Conservation (phyloP, 176 grass and related monocot species). For the Oryza glaberrima region DNA sequence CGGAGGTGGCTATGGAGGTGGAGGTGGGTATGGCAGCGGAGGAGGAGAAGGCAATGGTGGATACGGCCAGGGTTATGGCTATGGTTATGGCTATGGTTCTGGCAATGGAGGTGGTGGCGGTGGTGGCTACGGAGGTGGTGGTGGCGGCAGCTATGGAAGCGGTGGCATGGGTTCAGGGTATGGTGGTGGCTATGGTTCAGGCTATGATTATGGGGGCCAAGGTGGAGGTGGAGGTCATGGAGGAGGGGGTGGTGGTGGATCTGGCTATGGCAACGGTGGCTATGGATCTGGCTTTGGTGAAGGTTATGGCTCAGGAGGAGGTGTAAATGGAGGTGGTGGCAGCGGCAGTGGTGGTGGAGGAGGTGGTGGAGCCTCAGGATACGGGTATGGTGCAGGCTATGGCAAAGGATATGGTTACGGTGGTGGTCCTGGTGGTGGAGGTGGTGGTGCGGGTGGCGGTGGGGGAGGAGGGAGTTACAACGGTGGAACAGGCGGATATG, state of each 20-base stretch:
- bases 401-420: neutral
- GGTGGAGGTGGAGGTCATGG: neutral
- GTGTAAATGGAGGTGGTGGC: neutral
- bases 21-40: neutral
- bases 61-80: neutral
- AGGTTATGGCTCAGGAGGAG: neutral
- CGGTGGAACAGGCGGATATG: neutral
- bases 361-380: neutral
- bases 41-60: neutral
- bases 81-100: neutral
- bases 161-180: neutral
- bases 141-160: neutral
- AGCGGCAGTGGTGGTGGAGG: neutral
- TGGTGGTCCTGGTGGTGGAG: neutral
- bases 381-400: neutral
- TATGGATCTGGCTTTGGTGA: neutral
- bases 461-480: neutral
- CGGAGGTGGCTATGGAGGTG: neutral
- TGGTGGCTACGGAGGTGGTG: neutral
- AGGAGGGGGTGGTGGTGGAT: neutral
- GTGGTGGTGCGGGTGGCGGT: neutral
- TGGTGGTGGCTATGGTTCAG: neutral
- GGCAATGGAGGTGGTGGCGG: neutral
- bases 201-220: neutral
- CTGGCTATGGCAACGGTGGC: neutral